These are phyloP conservation scores for Psilocybe mexicana DNA, from an alignment of 1,284 basidiomycete genomes.

Conservation along the genomic window DNA sequence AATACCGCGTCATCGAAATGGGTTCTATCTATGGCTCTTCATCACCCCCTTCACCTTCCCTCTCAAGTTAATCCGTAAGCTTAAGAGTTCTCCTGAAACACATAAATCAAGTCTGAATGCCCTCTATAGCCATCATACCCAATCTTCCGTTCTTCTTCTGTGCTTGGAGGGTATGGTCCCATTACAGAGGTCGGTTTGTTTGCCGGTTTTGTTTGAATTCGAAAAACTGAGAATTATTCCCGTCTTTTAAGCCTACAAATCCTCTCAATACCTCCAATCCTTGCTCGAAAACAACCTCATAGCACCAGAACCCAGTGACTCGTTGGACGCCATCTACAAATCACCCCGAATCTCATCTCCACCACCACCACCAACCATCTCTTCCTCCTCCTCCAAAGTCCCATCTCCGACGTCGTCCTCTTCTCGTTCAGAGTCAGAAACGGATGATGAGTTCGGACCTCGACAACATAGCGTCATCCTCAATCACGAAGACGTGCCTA, in stretches of 20 bases:
- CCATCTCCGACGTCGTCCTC: not conserved
- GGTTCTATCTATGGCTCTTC: conserved; percentile 64
- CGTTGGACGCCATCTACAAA: conserved; percentile 61
- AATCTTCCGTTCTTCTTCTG: conserved; percentile 86
- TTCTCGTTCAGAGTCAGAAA: not conserved
- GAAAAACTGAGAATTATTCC: not conserved
- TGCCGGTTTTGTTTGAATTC: not conserved
- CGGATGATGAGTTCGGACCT: conserved; percentile 3
- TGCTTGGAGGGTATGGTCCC: conserved; percentile 80
- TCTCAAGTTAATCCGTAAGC: conserved; percentile 71
- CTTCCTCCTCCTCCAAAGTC: not conserved
- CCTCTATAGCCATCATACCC: conserved; percentile 67
- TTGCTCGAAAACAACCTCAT: conserved; percentile 59
- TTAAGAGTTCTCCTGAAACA: conserved; percentile 14
- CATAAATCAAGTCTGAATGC: not conserved
- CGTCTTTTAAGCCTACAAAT: conserved; percentile 60
- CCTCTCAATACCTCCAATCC: conserved; percentile 65
- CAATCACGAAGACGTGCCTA: conserved; percentile 53
- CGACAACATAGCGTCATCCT: conserved; percentile 40
- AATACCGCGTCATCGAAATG: conserved; percentile 62
- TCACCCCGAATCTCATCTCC: conserved; percentile 31
- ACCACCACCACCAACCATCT: not conserved
- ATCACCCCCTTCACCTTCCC: conserved; percentile 71
- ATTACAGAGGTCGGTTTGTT: conserved; percentile 64
- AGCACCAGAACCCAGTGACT: conserved; percentile 49